Conservation (phyloP, 768 basidiomycete species). For the Clavulina sp. region DNA sequence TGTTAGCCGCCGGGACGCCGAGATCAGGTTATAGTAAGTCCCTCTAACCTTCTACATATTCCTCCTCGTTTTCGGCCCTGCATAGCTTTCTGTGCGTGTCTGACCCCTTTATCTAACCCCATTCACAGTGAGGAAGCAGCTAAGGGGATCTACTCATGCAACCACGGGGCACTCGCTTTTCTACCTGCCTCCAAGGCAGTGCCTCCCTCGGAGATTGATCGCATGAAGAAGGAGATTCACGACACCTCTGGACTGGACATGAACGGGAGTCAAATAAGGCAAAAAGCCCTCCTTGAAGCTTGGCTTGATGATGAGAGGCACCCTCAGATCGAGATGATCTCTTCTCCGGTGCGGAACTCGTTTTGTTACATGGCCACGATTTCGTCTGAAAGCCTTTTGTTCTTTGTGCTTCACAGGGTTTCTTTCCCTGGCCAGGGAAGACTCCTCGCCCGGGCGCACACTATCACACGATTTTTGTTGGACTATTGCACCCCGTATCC, state of each 20-base stretch:
- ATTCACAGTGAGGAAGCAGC: conserved; percentile 1
- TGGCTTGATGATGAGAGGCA: conserved; percentile 7
- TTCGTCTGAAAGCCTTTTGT: no score
- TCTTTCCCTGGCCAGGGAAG: not conserved
- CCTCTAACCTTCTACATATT: no score
- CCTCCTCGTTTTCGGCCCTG: not conserved
- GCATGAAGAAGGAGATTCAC: not conserved
- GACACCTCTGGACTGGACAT: not conserved
- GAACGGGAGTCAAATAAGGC: not conserved
- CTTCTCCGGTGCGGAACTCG: no score
- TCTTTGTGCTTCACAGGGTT: no score
- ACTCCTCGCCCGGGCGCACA: not conserved
- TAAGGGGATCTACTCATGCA: conserved; percentile 7
- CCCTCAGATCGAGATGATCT: not conserved
- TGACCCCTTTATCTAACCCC: no score
- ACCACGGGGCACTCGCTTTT: conserved; percentile 9
- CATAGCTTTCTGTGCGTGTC: no score
- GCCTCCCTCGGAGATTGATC: not conserved
- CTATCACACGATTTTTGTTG: not conserved
- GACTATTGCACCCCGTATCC: not conserved
- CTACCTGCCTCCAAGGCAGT: not conserved
- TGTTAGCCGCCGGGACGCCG: not conserved
- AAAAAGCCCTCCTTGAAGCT: conserved; percentile 1
- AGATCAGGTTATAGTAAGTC: conserved; percentile 7
- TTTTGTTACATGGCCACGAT: no score